phyloP scores from a whole-genome alignment of 1,284 basidiomycete genomes.

The Malassezia arunalokei region DNA sequence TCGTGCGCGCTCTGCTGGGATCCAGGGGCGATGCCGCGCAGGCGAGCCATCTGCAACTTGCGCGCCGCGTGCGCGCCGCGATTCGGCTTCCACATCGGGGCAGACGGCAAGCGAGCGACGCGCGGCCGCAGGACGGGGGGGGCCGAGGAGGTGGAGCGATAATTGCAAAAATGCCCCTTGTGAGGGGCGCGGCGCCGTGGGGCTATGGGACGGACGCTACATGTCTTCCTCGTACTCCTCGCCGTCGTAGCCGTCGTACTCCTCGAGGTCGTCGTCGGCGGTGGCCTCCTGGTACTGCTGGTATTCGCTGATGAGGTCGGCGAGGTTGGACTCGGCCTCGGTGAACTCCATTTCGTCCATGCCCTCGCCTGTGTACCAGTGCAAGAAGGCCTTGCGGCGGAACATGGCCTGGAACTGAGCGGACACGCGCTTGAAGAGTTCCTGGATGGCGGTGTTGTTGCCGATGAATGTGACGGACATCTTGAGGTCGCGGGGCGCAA shows the following conservation, averaged over 20 bases:
- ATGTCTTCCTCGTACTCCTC: conserved; percentile 15
- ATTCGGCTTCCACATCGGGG: conserved; percentile 13
- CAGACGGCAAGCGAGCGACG: neutral
- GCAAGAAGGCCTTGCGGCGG: conserved; percentile 95
- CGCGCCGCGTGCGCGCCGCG: conserved; percentile 35
- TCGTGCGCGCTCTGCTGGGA: conserved; percentile 14
- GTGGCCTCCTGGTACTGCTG: conserved; percentile 88
- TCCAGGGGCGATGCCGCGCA: conserved; percentile 29
- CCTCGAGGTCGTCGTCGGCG: conserved; percentile 47
- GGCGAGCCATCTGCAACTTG: conserved; percentile 35
- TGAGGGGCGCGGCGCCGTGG: neutral
- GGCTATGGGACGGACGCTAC: neutral
- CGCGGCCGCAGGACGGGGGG: too few species aligned
- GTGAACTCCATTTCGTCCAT: conserved; percentile 99
- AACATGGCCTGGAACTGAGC: conserved; percentile 99
- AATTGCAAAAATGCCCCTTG: neutral
- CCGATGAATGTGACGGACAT: conserved; percentile 72
- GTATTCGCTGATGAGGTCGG: conserved; percentile 48
- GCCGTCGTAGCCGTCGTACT: conserved; percentile 17
- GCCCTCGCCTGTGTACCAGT: conserved; percentile 67
- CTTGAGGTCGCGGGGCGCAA: conserved; percentile 63
- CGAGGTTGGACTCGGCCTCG: conserved; percentile 89
- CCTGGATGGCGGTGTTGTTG: conserved; percentile 82
- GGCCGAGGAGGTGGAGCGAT: neutral
- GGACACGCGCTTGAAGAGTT: conserved; percentile 74